Evolutionary conservation across 352 stramenopile species (phyloP).

Genomic region (Phytophthora hybrid): DNA sequence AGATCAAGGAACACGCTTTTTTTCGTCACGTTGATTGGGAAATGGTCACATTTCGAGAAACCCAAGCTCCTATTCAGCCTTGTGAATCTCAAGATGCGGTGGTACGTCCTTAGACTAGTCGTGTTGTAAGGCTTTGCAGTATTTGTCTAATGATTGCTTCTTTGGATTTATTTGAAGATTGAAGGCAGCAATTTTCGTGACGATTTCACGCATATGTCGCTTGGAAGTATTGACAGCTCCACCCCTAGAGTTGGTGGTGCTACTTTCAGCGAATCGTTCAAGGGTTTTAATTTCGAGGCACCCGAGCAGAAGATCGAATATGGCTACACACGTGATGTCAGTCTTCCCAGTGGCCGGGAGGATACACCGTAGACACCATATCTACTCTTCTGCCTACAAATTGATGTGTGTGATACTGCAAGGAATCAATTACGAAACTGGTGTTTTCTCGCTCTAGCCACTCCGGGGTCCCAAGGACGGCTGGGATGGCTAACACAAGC

Average conservation of each 20-base stretch:
- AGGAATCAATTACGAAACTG: conserved; percentile 9
- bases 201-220: conserved; percentile 82
- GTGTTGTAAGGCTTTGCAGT: neutral
- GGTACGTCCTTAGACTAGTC: conserved; percentile 41
- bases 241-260: conserved; percentile 10
- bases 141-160: neutral
- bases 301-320: conserved; percentile 64
- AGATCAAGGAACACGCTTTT: conserved; percentile 73
- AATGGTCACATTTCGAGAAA: conserved; percentile 65
- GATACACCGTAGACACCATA: neutral
- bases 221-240: conserved; percentile 52
- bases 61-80: conserved; percentile 69
- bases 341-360: neutral
- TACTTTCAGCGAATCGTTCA: conserved; percentile 76
- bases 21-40: conserved; percentile 77
- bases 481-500: conserved; percentile 16
- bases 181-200: conserved; percentile 84
- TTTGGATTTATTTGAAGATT: conserved; percentile 12
- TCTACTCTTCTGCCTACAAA: too few relatives aligned
- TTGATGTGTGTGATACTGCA: neutral
- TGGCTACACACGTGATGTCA: conserved; percentile 56
- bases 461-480: neutral
- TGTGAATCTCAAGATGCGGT: conserved; percentile 56
- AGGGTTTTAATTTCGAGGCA: conserved; percentile 89
- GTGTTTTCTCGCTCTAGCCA: conserved; percentile 2